phyloP scores from a whole-genome alignment of 2,329 filamentous ascomycete species.

The Pseudogymnoascus destructans region DNA sequence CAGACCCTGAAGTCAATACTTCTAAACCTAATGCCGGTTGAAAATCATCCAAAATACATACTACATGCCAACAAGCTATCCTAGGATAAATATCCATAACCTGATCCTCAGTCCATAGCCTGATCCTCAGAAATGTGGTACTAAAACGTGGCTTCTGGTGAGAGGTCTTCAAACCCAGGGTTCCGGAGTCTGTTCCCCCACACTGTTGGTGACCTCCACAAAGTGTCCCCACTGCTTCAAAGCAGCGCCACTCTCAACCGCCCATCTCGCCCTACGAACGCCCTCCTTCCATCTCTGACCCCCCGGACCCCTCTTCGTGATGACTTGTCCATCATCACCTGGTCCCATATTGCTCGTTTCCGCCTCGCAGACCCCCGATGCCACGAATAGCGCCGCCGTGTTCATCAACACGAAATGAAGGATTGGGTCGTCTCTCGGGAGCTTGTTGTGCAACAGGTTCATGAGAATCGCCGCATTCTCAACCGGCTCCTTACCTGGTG shows the following conservation, averaged over 20 bases:
- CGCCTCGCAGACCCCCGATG: slow-evolving; percentile 74
- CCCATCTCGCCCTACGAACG: slow-evolving; percentile 74
- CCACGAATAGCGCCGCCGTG: slow-evolving; percentile 74
- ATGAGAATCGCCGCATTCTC: slow-evolving; percentile 81
- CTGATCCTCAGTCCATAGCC: background rate
- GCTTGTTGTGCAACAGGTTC: slow-evolving; percentile 59
- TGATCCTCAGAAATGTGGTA: background rate
- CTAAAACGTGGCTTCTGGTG: background rate
- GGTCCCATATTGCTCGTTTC: slow-evolving; percentile 67
- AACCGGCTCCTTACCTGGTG: slow-evolving; percentile 68
- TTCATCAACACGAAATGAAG: slow-evolving; percentile 92
- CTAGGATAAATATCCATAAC: background rate
- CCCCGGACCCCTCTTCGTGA: slow-evolving; percentile 71
- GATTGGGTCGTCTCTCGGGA: slow-evolving; percentile 67
- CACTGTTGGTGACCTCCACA: slow-evolving; percentile 52
- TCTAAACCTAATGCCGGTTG: background rate
- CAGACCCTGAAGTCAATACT: background rate
- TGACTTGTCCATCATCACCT: slow-evolving; percentile 68
- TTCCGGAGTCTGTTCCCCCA: background rate
- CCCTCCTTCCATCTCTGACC: slow-evolving; percentile 92
- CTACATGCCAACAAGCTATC: background rate
- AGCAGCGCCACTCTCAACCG: slow-evolving; percentile 75
- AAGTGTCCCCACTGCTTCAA: slow-evolving; percentile 72
- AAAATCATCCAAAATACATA: background rate
- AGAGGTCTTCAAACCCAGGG: background rate